Conservation (phyloP, 139 green algal species). For the Chlorella sp. region DNA sequence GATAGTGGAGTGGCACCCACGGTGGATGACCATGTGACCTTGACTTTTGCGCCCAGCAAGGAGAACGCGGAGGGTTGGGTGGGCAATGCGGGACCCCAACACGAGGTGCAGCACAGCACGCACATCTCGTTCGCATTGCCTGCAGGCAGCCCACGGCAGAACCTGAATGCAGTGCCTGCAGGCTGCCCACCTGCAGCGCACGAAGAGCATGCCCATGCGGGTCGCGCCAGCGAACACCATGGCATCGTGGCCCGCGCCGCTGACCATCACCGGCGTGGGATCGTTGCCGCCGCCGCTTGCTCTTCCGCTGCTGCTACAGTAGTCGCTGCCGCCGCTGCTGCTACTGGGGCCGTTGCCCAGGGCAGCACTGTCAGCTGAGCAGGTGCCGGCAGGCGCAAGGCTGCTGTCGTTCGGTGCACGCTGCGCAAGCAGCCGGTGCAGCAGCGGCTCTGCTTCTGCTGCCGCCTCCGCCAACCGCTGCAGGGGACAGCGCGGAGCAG, state of each 20-base stretch:
- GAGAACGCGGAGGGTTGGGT: not conserved
- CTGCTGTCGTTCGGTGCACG: too few species aligned
- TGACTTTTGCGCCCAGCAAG: too few species aligned
- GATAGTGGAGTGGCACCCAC: too few species aligned
- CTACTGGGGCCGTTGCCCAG: not conserved
- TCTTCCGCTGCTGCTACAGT: not conserved
- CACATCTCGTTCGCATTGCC: too few species aligned
- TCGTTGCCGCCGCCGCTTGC: not conserved
- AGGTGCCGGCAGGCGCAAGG: too few species aligned
- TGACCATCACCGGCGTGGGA: slow-evolving; percentile 66
- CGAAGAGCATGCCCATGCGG: slow-evolving; percentile 92
- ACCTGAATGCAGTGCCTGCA: not conserved
- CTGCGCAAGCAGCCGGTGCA: slow-evolving; percentile 1
- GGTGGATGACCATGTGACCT: too few species aligned
- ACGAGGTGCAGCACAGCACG: not conserved
- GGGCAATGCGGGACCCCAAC: not conserved
- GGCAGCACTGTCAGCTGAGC: too few species aligned
- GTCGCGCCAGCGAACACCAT: slow-evolving; percentile 82
- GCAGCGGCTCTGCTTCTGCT: not conserved
- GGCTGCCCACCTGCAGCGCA: slow-evolving; percentile 55
- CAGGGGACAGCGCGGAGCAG: not conserved
- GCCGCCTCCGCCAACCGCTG: not conserved
- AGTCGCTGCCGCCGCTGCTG: not conserved
- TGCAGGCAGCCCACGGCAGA: not conserved
- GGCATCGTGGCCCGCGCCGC: slow-evolving; percentile 91